A percentile compares a stretch with the other conserved stretches of the same genome.
Conservation (phyloP, 139 green algal species). For the Pedinophyceae sp. region DNA sequence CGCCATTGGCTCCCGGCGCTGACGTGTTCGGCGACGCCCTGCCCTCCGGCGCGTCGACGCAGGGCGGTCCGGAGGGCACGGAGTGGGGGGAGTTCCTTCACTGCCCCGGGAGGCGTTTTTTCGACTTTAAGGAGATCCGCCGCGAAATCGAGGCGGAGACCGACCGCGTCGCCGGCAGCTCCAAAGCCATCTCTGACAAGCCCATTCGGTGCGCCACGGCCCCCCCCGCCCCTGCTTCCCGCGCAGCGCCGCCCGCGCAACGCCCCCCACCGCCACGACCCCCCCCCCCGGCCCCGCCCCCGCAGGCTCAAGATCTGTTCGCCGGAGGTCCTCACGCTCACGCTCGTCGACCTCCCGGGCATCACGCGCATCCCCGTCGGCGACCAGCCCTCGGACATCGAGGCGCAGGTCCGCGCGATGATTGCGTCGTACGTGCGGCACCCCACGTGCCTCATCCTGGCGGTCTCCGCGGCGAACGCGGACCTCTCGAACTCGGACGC, state of each 20-base stretch:
- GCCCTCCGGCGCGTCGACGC: too few relatives aligned
- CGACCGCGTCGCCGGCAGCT: constrained; percentile 53
- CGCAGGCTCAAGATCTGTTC: constrained; percentile 73
- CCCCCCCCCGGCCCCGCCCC: too few relatives aligned
- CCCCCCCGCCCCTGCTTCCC: too few relatives aligned
- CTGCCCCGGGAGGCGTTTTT: constrained; percentile 61
- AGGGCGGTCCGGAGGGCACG: too few relatives aligned
- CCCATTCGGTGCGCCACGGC: too few relatives aligned
- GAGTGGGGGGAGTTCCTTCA: constrained; percentile 98
- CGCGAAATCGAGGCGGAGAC: constrained; percentile 88
- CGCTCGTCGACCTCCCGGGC: constrained; percentile 91
- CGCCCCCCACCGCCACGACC: too few relatives aligned
- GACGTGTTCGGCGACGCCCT: too few relatives aligned
- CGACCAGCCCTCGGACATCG: constrained; percentile 92
- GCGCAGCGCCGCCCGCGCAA: too few relatives aligned
- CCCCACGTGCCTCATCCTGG: constrained; percentile 78
- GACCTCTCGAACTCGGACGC: constrained; percentile 90
- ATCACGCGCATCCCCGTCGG: constrained; percentile 93
- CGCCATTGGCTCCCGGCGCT: too few relatives aligned
- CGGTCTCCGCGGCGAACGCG: constrained; percentile 87
- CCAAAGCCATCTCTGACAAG: constrained; percentile 82
- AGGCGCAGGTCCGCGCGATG: constrained; percentile 70
- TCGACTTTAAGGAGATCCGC: constrained; percentile 74
- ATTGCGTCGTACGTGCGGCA: constrained; percentile 73
- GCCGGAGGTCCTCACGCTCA: constrained; percentile 93